Conservation (phyloP, 2,329 filamentous ascomycete species). For the Aschersonia sp. region DNA sequence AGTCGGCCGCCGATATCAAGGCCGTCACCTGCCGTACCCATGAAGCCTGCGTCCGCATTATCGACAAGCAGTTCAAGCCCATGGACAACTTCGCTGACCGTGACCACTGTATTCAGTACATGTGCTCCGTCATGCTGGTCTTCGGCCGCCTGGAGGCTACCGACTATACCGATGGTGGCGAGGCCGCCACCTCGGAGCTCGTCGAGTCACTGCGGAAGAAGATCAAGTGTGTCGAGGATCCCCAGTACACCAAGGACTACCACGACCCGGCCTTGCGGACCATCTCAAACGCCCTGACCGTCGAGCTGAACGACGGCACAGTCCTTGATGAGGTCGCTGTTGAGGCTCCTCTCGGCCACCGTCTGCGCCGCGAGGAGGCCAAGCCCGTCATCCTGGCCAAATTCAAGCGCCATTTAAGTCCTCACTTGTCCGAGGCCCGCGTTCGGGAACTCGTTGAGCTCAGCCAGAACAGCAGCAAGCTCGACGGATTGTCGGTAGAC, state of each 20-base stretch:
- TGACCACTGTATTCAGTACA: slow-evolving; percentile 99
- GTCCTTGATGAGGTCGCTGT: slow-evolving; percentile 81
- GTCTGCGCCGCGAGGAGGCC: slow-evolving; percentile 81
- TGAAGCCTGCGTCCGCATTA: slow-evolving; percentile 96
- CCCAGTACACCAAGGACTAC: slow-evolving; percentile 88
- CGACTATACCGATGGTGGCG: slow-evolving; percentile 85
- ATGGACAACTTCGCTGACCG: slow-evolving; percentile 99
- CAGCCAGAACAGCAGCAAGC: slow-evolving; percentile 56
- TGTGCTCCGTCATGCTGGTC: slow-evolving; percentile 90
- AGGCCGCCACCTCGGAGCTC: slow-evolving; percentile 79
- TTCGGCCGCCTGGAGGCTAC: slow-evolving; percentile 86
- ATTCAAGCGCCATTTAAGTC: slow-evolving; percentile 81
- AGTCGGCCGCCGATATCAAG: slow-evolving; percentile 89
- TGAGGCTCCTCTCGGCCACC: slow-evolving; percentile 89
- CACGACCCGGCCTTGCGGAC: slow-evolving; percentile 86
- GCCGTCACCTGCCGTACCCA: slow-evolving; percentile 87
- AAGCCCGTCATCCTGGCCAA: slow-evolving; percentile 95
- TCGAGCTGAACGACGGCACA: slow-evolving; percentile 88
- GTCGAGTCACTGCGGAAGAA: slow-evolving; percentile 85
- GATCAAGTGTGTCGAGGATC: slow-evolving; percentile 94
- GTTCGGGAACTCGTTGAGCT: slow-evolving; percentile 75
- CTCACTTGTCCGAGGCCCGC: slow-evolving; percentile 63
- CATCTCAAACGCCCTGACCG: slow-evolving; percentile 92
- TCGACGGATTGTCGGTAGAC: slow-evolving; percentile 75
- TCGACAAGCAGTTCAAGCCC: slow-evolving; percentile 99